phyloP scores from a whole-genome alignment of 2,329 filamentous ascomycete genomes.

The Orbilia brochopaga region DNA sequence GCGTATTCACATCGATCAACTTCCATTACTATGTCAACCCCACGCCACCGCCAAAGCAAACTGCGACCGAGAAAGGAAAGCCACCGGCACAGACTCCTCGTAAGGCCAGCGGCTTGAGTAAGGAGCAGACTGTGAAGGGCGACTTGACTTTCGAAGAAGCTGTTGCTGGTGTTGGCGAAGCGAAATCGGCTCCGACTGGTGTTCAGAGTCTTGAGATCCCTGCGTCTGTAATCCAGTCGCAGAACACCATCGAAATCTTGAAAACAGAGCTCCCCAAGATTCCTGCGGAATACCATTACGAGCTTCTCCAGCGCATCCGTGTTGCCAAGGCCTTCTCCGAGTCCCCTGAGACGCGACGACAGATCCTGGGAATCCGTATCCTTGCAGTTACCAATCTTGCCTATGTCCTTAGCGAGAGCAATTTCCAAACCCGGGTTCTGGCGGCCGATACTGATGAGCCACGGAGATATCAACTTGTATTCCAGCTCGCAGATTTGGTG shows the following conservation, averaged over 20 bases:
- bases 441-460: slow-evolving; percentile 89
- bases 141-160: slow-evolving; percentile 59
- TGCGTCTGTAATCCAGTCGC: slow-evolving; percentile 63
- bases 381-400: slow-evolving; percentile 89
- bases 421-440: slow-evolving; percentile 84
- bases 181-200: slow-evolving; percentile 63
- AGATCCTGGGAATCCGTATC: slow-evolving; percentile 79
- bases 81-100: slow-evolving; percentile 52
- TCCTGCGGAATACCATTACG: slow-evolving; percentile 76
- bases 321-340: slow-evolving; percentile 78
- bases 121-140: slow-evolving; percentile 56
- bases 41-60: slow-evolving; percentile 55
- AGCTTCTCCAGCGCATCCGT: slow-evolving; percentile 81
- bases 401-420: slow-evolving; percentile 80
- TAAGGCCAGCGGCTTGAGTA: slow-evolving; percentile 50
- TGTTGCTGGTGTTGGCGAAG: slow-evolving; percentile 58
- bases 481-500: slow-evolving; percentile 89
- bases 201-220: slow-evolving; percentile 71
- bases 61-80: slow-evolving; percentile 52
- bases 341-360: slow-evolving; percentile 71
- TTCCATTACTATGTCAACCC: slow-evolving; percentile 73
- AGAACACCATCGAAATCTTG: slow-evolving; percentile 66
- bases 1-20: slow-evolving; percentile 79
- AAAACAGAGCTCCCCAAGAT: slow-evolving; percentile 68
- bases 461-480: slow-evolving; percentile 83